These are phyloP conservation scores for Apostasia shenzhenica DNA, from an alignment of 106 monocot genomes.

Conservation along the genomic window DNA sequence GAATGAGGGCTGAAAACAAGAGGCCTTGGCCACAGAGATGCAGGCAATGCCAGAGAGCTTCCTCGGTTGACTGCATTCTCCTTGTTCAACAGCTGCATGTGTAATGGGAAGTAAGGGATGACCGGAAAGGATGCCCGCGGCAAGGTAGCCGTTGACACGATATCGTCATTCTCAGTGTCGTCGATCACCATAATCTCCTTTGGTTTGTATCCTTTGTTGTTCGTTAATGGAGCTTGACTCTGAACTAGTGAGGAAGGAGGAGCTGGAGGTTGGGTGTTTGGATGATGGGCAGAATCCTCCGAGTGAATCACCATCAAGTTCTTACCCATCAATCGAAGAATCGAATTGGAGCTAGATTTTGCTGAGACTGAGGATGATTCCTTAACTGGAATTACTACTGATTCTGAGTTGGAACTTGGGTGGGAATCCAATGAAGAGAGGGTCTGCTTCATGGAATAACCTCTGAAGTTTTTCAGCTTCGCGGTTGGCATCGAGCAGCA, in stretches of 20 bases:
- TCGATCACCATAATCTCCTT: slow-evolving; percentile 29
- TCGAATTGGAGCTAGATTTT: slow-evolving; percentile 3
- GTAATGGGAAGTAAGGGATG: slow-evolving; percentile 3
- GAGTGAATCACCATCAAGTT: slow-evolving; percentile 8
- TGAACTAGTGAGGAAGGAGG: background rate
- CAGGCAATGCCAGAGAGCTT: background rate
- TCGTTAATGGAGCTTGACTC: no score
- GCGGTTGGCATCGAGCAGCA: slow-evolving; percentile 11
- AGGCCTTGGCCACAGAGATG: slow-evolving; percentile 1
- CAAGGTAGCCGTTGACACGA: background rate
- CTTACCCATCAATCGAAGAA: slow-evolving; percentile 16
- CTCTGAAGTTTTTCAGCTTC: background rate
- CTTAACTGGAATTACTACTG: background rate
- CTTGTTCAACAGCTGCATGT: background rate
- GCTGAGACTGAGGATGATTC: slow-evolving; percentile 1
- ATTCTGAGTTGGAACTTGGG: no score
- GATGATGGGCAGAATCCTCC: slow-evolving; percentile 1
- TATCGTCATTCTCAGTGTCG: slow-evolving; percentile 5
- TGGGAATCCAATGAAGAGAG: no score
- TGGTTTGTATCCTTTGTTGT: background rate
- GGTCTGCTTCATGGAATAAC: background rate
- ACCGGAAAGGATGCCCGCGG: background rate
- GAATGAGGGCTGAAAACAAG: background rate
- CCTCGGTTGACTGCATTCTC: slow-evolving; percentile 1
- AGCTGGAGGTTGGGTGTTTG: background rate